phyloP scores from a whole-genome alignment of 306 rosid genomes.

The Herpetospermum pedunculosum region DNA sequence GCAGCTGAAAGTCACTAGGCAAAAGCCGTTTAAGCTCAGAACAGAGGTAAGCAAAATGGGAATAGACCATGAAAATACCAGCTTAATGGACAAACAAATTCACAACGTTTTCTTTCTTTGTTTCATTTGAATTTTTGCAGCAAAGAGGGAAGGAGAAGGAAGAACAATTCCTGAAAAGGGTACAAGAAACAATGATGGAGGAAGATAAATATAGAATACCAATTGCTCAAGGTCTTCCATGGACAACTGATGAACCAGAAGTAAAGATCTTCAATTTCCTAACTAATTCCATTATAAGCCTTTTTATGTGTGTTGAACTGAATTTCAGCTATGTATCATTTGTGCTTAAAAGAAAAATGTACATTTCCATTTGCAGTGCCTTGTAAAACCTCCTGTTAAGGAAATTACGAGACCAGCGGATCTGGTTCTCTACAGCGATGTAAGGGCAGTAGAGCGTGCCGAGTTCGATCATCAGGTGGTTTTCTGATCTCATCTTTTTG shows the following conservation, averaged over 20 bases:
- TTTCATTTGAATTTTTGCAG: constrained; percentile 31
- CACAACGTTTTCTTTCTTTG: not conserved
- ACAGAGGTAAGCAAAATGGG: constrained; percentile 49
- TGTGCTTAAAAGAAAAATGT: not conserved
- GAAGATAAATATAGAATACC: constrained; percentile 77
- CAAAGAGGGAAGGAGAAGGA: constrained; percentile 81
- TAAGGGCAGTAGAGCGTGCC: constrained; percentile 66
- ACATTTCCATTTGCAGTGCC: constrained; percentile 31
- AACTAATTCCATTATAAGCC: too few species aligned
- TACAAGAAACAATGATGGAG: constrained; percentile 50
- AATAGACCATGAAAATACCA: not conserved
- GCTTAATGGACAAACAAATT: not conserved
- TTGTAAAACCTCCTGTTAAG: constrained; percentile 59
- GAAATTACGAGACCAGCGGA: constrained; percentile 69
- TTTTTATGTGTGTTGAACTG: not conserved
- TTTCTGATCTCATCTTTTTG: not conserved
- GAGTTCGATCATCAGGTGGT: constrained; percentile 81
- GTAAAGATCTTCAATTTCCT: constrained; percentile 19
- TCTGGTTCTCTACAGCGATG: constrained; percentile 53
- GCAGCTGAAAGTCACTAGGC: constrained; percentile 49
- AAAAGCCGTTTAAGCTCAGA: constrained; percentile 79
- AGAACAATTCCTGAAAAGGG: constrained; percentile 66
- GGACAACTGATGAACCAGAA: constrained; percentile 97
- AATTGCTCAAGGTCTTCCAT: constrained; percentile 90
- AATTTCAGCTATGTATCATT: not conserved